phyloP scores from a whole-genome alignment of 208 protist species.

The Acanthamoeba royreba region DNA sequence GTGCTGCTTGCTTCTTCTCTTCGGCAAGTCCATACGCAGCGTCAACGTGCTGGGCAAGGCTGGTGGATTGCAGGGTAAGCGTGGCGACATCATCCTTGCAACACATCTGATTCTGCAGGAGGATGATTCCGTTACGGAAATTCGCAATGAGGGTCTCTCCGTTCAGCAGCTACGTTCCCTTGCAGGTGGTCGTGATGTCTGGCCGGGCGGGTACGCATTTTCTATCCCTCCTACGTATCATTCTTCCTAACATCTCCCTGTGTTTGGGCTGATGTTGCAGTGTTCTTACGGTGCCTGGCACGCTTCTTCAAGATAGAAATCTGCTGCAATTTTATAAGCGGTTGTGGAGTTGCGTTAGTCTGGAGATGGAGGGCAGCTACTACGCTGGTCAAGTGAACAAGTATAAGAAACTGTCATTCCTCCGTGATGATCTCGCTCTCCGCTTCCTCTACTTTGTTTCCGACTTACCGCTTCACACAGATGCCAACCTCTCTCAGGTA shows the following conservation, averaged over 20 bases:
- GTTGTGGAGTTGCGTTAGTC: slow-evolving; percentile 84
- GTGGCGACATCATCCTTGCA: slow-evolving; percentile 87
- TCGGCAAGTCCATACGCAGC: slow-evolving; percentile 83
- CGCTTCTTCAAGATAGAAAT: slow-evolving; percentile 84
- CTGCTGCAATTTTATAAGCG: slow-evolving; percentile 85
- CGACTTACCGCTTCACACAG: slow-evolving; percentile 79
- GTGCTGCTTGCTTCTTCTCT: slow-evolving; percentile 82
- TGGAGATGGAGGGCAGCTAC: slow-evolving; percentile 89
- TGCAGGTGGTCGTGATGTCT: slow-evolving; percentile 84
- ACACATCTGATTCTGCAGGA: slow-evolving; percentile 86
- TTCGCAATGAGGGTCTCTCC: slow-evolving; percentile 85
- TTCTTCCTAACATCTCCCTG: no score
- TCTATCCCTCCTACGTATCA: slow-evolving; percentile 79
- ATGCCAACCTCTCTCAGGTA: slow-evolving; percentile 78
- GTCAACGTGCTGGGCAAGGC: slow-evolving; percentile 89
- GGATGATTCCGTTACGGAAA: slow-evolving; percentile 83
- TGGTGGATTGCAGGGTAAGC: slow-evolving; percentile 83
- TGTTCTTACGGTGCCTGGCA: slow-evolving; percentile 85
- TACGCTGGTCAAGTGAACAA: slow-evolving; percentile 86
- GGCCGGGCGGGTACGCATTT: slow-evolving; percentile 50
- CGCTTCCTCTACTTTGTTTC: slow-evolving; percentile 88
- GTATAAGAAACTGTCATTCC: slow-evolving; percentile 83
- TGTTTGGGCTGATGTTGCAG: slow-evolving; percentile 73
- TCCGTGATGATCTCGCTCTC: slow-evolving; percentile 74
- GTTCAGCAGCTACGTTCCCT: neutral